These are phyloP conservation scores for Paracamarosporium sp. DNA, from an alignment of 2,329 filamentous ascomycete species.

Conservation along the genomic window DNA sequence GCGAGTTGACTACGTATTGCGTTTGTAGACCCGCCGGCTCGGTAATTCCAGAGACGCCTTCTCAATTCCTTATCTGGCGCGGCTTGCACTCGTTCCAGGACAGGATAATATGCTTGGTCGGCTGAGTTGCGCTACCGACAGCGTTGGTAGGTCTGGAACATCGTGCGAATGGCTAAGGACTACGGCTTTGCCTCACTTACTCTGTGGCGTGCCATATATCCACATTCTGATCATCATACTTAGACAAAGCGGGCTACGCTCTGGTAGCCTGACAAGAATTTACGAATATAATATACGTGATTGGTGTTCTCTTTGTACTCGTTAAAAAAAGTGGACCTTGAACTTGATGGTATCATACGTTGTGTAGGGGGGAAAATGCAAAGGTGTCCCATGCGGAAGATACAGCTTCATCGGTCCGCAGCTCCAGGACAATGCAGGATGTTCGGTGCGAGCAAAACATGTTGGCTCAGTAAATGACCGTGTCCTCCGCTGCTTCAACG, in stretches of 20 bases:
- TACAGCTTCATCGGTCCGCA: conserved; percentile 10
- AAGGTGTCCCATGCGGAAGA: not conserved
- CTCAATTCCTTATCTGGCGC: not conserved
- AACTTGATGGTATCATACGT: conserved; percentile 5
- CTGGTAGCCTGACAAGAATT: not conserved
- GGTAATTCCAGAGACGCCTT: conserved; percentile 7
- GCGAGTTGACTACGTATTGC: conserved; percentile 7
- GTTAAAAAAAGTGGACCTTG: not conserved
- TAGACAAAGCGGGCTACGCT: not conserved
- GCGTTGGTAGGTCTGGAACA: not conserved
- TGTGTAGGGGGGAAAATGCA: not conserved
- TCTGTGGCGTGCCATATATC: not conserved
- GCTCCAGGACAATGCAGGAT: conserved; percentile 8
- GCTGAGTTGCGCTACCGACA: not conserved
- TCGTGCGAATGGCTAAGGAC: not conserved
- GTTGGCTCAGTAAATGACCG: conserved; percentile 78
- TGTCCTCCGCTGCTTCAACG: conserved; percentile 86
- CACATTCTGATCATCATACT: not conserved
- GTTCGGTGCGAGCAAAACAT: not conserved
- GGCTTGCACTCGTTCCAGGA: conserved; percentile 2
- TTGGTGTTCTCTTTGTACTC: not conserved
- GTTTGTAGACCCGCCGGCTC: conserved; percentile 7
- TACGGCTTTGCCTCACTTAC: not conserved
- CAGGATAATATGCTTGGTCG: not conserved
- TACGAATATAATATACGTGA: not conserved